Evolutionary conservation across 2,329 filamentous ascomycete genomes (phyloP).

Genomic region (Aciculosporium take): DNA sequence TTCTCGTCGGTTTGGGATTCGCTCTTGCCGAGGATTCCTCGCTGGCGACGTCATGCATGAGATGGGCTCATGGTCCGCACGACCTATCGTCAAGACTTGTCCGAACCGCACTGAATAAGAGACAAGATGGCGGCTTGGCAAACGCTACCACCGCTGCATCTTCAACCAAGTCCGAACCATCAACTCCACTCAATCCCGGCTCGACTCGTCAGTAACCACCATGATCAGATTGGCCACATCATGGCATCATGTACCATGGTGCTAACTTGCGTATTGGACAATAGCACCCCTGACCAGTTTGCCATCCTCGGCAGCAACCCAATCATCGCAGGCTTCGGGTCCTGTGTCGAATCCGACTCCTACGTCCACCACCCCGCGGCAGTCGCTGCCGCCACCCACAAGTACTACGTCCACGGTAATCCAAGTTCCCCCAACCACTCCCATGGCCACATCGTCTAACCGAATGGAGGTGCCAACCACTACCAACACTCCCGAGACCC

Average conservation of each 20-base stretch:
- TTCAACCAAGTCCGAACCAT: background rate
- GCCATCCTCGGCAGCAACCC: background rate
- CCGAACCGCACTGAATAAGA: slow-evolving; percentile 3
- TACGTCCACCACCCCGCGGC: background rate
- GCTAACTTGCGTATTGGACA: background rate
- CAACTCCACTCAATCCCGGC: background rate
- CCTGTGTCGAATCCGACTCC: background rate
- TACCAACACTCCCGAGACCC: slow-evolving; percentile 7
- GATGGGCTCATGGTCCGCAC: background rate
- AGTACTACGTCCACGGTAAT: slow-evolving; percentile 4
- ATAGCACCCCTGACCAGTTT: background rate
- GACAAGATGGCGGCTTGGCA: slow-evolving; percentile 1
- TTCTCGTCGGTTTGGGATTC: slow-evolving; percentile 15
- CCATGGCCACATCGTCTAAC: background rate
- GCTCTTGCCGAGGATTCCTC: slow-evolving; percentile 4
- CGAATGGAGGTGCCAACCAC: slow-evolving; percentile 3
- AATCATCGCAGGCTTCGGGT: background rate
- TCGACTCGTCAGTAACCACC: background rate
- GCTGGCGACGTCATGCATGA: background rate
- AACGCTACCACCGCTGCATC: slow-evolving; percentile 1
- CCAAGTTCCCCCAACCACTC: slow-evolving; percentile 1
- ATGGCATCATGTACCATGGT: background rate
- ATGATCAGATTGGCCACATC: background rate
- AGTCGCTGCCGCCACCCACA: slow-evolving; percentile 1
- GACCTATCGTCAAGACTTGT: background rate